phyloP scores from a whole-genome alignment of 2,329 filamentous ascomycete genomes.

The Colletotrichum chrysophilum region DNA sequence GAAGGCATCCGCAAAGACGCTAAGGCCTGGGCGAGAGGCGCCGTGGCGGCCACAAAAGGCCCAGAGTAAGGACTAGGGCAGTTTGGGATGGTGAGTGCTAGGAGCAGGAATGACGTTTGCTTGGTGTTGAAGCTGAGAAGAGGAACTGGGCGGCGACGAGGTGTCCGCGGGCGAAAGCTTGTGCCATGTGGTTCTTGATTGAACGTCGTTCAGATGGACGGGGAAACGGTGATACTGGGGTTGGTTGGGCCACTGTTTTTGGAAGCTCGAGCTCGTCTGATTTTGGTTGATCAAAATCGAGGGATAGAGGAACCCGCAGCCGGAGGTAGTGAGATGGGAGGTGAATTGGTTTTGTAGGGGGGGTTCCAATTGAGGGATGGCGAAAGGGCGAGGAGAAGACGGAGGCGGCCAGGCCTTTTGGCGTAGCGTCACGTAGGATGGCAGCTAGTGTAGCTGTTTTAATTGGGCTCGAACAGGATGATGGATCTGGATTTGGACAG shows the following conservation, averaged over 20 bases:
- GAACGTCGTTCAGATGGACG: not conserved
- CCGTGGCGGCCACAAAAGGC: conserved; percentile 16
- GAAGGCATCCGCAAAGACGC: conserved; percentile 18
- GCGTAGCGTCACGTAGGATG: conserved; percentile 1
- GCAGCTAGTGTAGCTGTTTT: conserved; percentile 2
- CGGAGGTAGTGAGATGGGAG: not conserved
- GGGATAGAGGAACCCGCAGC: not conserved
- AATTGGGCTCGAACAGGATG: not conserved
- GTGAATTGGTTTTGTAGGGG: not conserved
- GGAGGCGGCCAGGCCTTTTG: not conserved
- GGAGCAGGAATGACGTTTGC: conserved; percentile 8
- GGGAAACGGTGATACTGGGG: not conserved
- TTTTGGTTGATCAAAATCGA: not conserved
- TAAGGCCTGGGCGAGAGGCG: not conserved
- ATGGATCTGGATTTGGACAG: conserved; percentile 1
- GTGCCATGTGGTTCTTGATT: not conserved
- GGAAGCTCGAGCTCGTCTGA: not conserved
- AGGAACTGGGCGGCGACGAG: not conserved
- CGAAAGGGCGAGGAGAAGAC: not conserved
- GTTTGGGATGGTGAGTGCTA: not conserved
- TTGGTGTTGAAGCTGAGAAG: not conserved
- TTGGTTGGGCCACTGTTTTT: not conserved
- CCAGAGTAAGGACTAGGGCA: not conserved
- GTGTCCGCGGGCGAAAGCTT: not conserved
- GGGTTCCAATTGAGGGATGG: not conserved